A percentile compares a stretch with the other conserved stretches of the same genome.
phyloP scores from a whole-genome alignment of 495 filamentous ascomycete species.

The Penicillium psychrofluorescens region DNA sequence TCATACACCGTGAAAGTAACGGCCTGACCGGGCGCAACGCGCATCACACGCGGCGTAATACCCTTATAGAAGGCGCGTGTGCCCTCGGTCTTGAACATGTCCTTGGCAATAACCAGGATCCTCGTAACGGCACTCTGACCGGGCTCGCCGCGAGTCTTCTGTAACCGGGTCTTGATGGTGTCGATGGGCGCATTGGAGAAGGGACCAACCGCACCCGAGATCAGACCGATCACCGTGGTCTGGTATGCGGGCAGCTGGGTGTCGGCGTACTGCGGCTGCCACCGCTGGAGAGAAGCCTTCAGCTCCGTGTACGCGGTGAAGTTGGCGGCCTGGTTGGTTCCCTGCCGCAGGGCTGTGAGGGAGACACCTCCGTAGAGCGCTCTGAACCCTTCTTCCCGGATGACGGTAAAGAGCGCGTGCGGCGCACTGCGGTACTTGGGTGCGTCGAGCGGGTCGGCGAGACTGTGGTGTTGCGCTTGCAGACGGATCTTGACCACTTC shows the following conservation, averaged over 20 bases:
- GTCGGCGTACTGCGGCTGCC: slow-evolving; percentile 54
- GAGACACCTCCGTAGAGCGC: slow-evolving; percentile 89
- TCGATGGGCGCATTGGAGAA: slow-evolving; percentile 96
- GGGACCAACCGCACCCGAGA: slow-evolving; percentile 91
- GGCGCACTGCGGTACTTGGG: slow-evolving; percentile 97
- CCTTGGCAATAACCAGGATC: slow-evolving; percentile 69
- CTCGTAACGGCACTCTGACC: slow-evolving; percentile 73
- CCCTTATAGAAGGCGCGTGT: slow-evolving; percentile 96
- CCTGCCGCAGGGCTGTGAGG: slow-evolving; percentile 87
- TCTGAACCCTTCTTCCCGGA: slow-evolving; percentile 82
- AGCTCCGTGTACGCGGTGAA: slow-evolving; percentile 97
- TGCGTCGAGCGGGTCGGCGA: slow-evolving; percentile 84
- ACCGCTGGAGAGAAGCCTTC: slow-evolving; percentile 64
- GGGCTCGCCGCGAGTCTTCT: slow-evolving; percentile 76
- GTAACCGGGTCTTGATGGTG: slow-evolving; percentile 95
- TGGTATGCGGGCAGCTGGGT: slow-evolving; percentile 74
- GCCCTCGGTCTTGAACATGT: slow-evolving; percentile 98
- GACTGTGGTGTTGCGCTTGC: slow-evolving; percentile 92
- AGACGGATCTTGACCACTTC: slow-evolving; percentile 98
- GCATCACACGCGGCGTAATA: slow-evolving; percentile 95
- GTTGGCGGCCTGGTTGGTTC: slow-evolving; percentile 96
- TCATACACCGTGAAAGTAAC: slow-evolving; percentile 99
- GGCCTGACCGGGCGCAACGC: slow-evolving; percentile 94
- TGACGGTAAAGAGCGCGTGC: slow-evolving; percentile 87
- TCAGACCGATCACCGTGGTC: slow-evolving; percentile 83